Conservation (phyloP, 768 basidiomycete genomes). For the Pilatotrama ljubarskyi region DNA sequence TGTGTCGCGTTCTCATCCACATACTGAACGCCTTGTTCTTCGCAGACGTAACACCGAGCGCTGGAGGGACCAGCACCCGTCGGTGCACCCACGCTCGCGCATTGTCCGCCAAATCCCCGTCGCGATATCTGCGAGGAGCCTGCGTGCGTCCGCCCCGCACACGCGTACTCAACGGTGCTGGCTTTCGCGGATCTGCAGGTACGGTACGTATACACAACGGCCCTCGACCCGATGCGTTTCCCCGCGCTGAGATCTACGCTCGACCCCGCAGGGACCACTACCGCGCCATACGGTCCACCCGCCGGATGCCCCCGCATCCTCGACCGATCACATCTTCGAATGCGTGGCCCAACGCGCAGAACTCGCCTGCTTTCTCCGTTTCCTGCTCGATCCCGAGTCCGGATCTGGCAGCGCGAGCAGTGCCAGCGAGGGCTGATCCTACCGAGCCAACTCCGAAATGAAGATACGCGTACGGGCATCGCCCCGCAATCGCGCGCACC, state of each 20-base stretch:
- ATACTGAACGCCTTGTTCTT: background rate
- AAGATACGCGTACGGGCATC: background rate
- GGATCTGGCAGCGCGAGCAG: background rate
- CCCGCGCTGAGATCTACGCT: background rate
- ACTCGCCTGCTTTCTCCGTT: background rate
- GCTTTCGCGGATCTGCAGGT: conserved; percentile 6
- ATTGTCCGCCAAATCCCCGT: conserved; percentile 10
- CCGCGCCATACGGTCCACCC: too few species aligned
- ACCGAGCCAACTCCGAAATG: conserved; percentile 19
- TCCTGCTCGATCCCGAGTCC: conserved; percentile 2
- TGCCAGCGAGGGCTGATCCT: conserved; percentile 9
- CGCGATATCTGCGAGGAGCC: too few species aligned
- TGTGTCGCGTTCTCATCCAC: background rate
- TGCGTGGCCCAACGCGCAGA: background rate
- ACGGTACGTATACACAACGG: background rate
- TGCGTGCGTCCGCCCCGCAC: background rate
- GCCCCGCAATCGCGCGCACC: conserved; percentile 2
- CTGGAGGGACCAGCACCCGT: background rate
- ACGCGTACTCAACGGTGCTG: background rate
- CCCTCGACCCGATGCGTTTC: background rate
- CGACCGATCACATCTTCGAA: background rate
- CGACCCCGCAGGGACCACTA: background rate
- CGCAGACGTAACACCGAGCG: conserved; percentile 2
- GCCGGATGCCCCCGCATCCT: too few species aligned
- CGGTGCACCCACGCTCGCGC: conserved; percentile 9